These are phyloP conservation scores for Tephrocybe sp. DNA, from an alignment of 768 basidiomycete genomes.

Conservation along the genomic window DNA sequence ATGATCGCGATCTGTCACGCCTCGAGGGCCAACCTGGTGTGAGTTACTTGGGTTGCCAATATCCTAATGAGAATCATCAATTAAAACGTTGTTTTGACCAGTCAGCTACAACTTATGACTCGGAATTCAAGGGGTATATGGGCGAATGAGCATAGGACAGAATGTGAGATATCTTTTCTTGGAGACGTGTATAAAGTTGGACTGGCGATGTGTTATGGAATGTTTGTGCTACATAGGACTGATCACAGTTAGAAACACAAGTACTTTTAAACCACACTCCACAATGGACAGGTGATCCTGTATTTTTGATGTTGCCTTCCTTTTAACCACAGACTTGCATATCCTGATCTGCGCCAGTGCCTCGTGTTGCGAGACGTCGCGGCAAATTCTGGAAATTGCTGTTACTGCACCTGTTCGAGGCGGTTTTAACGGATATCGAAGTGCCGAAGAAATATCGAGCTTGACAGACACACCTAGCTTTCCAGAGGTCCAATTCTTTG, in stretches of 20 bases:
- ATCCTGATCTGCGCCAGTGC: slow-evolving; percentile 12
- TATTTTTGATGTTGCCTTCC: slow-evolving; percentile 3
- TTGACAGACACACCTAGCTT: no score
- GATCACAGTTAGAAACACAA: neutral
- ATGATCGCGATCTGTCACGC: slow-evolving; percentile 31
- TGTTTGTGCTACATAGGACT: slow-evolving; percentile 10
- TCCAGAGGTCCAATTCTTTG: no score
- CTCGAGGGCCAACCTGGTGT: slow-evolving; percentile 18
- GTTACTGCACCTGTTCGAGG: no score
- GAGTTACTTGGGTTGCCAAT: neutral
- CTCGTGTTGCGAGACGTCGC: no score
- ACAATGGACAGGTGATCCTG: slow-evolving; percentile 6
- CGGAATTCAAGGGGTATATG: slow-evolving; percentile 14
- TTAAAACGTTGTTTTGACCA: neutral
- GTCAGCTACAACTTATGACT: slow-evolving; percentile 18
- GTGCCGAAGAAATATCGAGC: slow-evolving; percentile 6
- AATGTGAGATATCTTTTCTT: slow-evolving; percentile 4
- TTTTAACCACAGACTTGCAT: slow-evolving; percentile 9
- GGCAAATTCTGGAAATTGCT: slow-evolving; percentile 18
- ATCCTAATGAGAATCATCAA: neutral
- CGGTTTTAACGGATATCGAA: slow-evolving; percentile 16
- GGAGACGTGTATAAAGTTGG: no score
- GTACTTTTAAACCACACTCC: neutral
- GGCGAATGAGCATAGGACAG: neutral
- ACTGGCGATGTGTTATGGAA: slow-evolving; percentile 3